Base-by-base conservation (phyloP, 176 grass and related monocot species). In the Cymbopogon citratus region DNA sequence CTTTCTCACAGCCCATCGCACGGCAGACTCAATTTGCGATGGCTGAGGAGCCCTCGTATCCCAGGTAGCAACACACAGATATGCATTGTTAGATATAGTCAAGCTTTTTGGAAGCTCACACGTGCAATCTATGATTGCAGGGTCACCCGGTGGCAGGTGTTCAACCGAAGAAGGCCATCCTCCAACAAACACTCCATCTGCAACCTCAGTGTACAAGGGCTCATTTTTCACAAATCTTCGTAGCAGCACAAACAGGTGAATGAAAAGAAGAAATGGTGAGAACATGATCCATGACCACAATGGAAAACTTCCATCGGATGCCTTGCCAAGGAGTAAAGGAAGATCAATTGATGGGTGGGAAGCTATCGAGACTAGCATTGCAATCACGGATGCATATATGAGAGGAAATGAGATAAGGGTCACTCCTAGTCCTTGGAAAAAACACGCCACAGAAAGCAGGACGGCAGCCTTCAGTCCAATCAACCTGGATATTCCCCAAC, bases 261-360 rank as follows among this genome's bases (percentile, higher is more conserved):
- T 87, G 80, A 91, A 90, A 63, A 91, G 45, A 45, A 95, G 80
- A 69, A 88, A 99, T 12, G 92, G 92, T 7, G 87, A 86, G 65
- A 99, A 99, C 44, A 99, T 70, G 71, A 94, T 64, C 77, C 79
- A 93, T 51, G 93, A 91, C 96, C 96, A 99, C 69, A 99, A 24
- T 12, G 93, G 91, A 54, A 99, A 99, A 16, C 57, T 89, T 69
- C 96, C 92, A 46, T 90, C 80, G 0, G 84, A 69, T 40, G 79
- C 82, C 88, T 99, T 99, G 77, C 88, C 90, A 54, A 95, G 91
- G 74, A 99, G 89, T 45, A 93, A 70, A 21, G 96, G 92, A 63
- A 90, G 89, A 83, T 99, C 88, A 27, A 93, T 80, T 3, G 84
- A 84, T 21, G 92, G 96, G 60, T 88, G 92, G 40, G 96, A 99